phyloP scores from a whole-genome alignment of 2,329 filamentous ascomycete genomes.

The Epicoccum sorghinum region DNA sequence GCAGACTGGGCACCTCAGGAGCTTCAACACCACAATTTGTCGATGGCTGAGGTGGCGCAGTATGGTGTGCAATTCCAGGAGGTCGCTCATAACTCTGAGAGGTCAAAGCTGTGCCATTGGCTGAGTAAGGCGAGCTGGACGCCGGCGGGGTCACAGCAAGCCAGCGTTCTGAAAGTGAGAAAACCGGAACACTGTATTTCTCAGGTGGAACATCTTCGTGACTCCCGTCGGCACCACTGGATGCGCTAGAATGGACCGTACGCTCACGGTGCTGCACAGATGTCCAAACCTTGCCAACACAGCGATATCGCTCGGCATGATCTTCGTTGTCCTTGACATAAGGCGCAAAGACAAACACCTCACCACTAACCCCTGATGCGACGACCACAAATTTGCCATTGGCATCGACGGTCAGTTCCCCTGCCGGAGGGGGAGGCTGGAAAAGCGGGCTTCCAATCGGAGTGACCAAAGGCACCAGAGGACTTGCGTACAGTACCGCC shows the following conservation, averaged over 20 bases:
- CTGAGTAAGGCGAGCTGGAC: constrained; percentile 72
- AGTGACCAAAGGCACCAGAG: constrained; percentile 65
- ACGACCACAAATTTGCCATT: constrained; percentile 75
- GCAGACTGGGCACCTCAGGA: constrained; percentile 72
- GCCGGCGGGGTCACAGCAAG: constrained; percentile 76
- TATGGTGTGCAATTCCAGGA: constrained; percentile 63
- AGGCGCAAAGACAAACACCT: constrained; percentile 75
- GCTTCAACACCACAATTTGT: constrained; percentile 73
- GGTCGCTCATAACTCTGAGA: constrained; percentile 58
- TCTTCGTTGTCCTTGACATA: constrained; percentile 36
- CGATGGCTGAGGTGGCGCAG: constrained; percentile 71
- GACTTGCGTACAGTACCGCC: constrained; percentile 74
- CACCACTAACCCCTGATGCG: constrained; percentile 81
- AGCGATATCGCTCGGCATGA: constrained; percentile 59
- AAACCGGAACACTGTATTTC: constrained; percentile 65
- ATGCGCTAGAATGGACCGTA: constrained; percentile 40
- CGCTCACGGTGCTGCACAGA: constrained; percentile 66
- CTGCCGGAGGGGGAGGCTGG: constrained; percentile 71
- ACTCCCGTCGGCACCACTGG: constrained; percentile 45
- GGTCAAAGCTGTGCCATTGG: constrained; percentile 69
- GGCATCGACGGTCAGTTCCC: constrained; percentile 75
- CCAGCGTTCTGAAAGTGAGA: constrained; percentile 75
- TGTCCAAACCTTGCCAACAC: constrained; percentile 92
- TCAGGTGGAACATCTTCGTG: constrained; percentile 40
- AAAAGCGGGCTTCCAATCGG: constrained; percentile 66